A percentile compares a stretch with the other conserved stretches of the same genome.
These are phyloP conservation scores for Rhodotorula babjevae DNA, from an alignment of 768 basidiomycete genomes.

Conservation along the genomic window DNA sequence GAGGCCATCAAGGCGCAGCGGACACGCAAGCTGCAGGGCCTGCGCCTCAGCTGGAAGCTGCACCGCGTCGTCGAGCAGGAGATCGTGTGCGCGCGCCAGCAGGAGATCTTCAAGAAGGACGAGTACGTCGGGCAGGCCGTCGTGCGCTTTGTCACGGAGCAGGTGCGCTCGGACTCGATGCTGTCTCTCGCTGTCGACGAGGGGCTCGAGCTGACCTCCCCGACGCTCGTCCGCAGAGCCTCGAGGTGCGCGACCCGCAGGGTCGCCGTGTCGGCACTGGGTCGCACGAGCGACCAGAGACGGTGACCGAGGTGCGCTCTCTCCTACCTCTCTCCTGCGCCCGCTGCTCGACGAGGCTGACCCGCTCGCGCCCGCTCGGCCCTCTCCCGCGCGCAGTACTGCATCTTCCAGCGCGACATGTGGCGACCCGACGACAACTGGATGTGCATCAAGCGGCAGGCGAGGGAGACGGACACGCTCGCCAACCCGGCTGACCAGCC, in stretches of 20 bases:
- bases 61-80: conserved; percentile 26
- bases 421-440: conserved; percentile 38
- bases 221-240: conserved; percentile 8
- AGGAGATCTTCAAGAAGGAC: conserved; percentile 35
- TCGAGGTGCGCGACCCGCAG: conserved; percentile 25
- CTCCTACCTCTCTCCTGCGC: background rate
- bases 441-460: conserved; percentile 30
- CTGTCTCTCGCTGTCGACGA: background rate
- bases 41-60: conserved; percentile 36
- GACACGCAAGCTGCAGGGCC: conserved; percentile 18
- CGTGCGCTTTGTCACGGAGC: conserved; percentile 29
- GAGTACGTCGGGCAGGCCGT: conserved; percentile 32
- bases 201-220: background rate
- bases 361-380: background rate
- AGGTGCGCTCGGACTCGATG: conserved; percentile 11
- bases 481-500: conserved; percentile 28
- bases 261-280: conserved; percentile 20
- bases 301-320: conserved; percentile 21
- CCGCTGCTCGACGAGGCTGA: background rate
- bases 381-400: conserved; percentile 7
- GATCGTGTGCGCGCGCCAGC: conserved; percentile 30
- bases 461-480: conserved; percentile 33
- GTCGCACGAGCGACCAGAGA: conserved; percentile 21
- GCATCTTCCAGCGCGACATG: conserved; percentile 37
- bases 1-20: conserved; percentile 34